Evolutionary conservation across 305 asterid species (phyloP), one percentile per base, ranked within the genome.

Genomic region (Andrographis paniculata): DNA sequence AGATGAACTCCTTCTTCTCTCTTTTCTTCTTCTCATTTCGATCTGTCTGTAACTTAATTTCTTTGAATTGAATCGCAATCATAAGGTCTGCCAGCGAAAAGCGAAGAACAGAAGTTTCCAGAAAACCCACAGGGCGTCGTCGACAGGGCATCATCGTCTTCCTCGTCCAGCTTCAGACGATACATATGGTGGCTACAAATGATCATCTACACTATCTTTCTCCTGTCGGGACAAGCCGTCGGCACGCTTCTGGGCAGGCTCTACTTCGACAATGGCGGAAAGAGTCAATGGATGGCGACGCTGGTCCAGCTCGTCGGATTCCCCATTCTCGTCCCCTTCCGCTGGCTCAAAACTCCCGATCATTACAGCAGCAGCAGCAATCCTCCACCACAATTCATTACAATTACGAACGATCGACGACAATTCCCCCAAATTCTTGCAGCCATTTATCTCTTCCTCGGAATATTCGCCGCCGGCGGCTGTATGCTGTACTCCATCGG

Each of bases 221-320:
- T 71, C 49, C 52, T 79, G 13, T 69, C 71, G 37, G 87, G 94
- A 1, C 82, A 74, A 42, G 40, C 82, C 4, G 40, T 50, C 0
- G 82, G 82, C n/a, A 55, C 67, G 0, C 53, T 83, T 17, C 21
- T 83, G 10, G 70, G 78, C 40, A 58, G 77, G 28, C 8, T 69
- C 8, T 83, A 83, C 59, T 83, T 65, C 61, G 55, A 60, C 59
- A 72, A 77, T 1, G 87, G 94, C 6, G 94, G 84, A 21, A 51
- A 68, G 9, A 77, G 87, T 35, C 48, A 61, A 36, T 77, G 87
- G 84, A 19, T 83, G 45, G 80, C 75, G 4, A 62, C 94, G 31
- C 20, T 80, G 9, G 84, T 75, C 0, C 84, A 74, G 56, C 62
- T 70, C n/a, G 59, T 18, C 4, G 87, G 94, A 1, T 83, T 80